phyloP scores from a whole-genome alignment of 495 filamentous ascomycete genomes.

The Penicillium lividum region DNA sequence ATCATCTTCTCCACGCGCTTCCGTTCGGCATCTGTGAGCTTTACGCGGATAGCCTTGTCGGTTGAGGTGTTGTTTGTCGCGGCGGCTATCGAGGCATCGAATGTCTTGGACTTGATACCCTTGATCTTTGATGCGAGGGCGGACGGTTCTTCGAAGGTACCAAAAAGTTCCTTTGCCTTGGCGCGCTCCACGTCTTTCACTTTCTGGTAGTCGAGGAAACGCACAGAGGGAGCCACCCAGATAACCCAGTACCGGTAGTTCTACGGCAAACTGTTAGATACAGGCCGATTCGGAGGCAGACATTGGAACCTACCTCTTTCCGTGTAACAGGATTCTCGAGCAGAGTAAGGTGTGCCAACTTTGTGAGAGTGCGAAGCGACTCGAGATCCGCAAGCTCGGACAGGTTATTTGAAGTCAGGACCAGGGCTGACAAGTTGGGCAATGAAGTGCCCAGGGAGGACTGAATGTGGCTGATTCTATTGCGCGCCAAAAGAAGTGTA shows the following conservation, averaged over 20 bases:
- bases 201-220: conserved; percentile 92
- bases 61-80: conserved; percentile 44
- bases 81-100: conserved; percentile 60
- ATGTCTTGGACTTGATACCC: conserved; percentile 80
- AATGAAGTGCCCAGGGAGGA: conserved; percentile 67
- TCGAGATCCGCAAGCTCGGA: conserved; percentile 85
- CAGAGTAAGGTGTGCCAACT: conserved; percentile 77
- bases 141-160: conserved; percentile 71
- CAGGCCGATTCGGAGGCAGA: not conserved
- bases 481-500: conserved; percentile 86
- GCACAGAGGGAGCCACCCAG: conserved; percentile 78
- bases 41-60: conserved; percentile 67
- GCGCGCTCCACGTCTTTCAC: conserved; percentile 82
- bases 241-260: conserved; percentile 91
- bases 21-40: conserved; percentile 68
- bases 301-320: conserved; percentile 71
- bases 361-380: conserved; percentile 65
- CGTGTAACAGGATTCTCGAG: conserved; percentile 85
- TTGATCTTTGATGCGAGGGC: conserved; percentile 86
- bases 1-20: conserved; percentile 74
- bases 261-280: conserved; percentile 45
- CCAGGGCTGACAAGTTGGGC: conserved; percentile 74
- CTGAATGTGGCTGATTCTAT: conserved; percentile 81
- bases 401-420: conserved; percentile 76
- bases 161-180: conserved; percentile 78